Percentiles rank a stretch among this genome's conserved stretches.
phyloP scores from a whole-genome alignment of 192 early-diverging fungal species.

The Endogone sp. region DNA sequence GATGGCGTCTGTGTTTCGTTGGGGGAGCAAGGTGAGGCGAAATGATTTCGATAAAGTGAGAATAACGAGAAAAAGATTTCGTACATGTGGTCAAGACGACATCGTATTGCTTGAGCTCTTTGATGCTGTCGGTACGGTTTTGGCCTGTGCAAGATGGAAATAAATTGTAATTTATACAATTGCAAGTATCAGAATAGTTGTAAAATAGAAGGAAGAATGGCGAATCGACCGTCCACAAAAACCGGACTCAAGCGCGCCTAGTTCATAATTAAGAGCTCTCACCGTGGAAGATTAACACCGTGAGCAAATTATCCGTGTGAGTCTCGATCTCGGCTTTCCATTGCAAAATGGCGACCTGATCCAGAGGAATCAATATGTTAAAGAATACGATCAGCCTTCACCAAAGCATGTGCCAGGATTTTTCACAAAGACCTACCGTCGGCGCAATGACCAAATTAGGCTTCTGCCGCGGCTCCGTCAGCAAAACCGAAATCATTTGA shows the following conservation, averaged over 20 bases:
- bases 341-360: conserved; percentile 72
- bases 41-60: not conserved
- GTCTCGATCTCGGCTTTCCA: conserved; percentile 79
- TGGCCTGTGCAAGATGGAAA: conserved; percentile 13
- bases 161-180: not conserved
- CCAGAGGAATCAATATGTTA: not conserved
- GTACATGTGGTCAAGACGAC: conserved; percentile 72
- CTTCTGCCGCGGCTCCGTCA: conserved; percentile 51
- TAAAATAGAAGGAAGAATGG: too few species aligned
- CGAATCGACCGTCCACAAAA: too few species aligned
- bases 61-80: not conserved
- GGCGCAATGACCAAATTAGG: conserved; percentile 86
- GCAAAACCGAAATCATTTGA: conserved; percentile 81
- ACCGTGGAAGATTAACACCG: conserved; percentile 74
- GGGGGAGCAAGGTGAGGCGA: not conserved
- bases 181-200: too few species aligned
- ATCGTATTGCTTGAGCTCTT: conserved; percentile 64
- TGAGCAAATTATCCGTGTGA: conserved; percentile 56
- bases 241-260: too few species aligned
- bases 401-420: too few species aligned
- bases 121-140: conserved; percentile 49
- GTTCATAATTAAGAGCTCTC: not conserved
- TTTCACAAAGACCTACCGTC: too few species aligned
- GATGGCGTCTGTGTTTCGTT: conserved; percentile 57
- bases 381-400: too few species aligned